Percentiles rank a stretch among this genome's conserved stretches.
These are phyloP conservation scores for Lodderomyces oxycetoniae DNA, from an alignment of 1,139 yeast species.

Conservation along the genomic window DNA sequence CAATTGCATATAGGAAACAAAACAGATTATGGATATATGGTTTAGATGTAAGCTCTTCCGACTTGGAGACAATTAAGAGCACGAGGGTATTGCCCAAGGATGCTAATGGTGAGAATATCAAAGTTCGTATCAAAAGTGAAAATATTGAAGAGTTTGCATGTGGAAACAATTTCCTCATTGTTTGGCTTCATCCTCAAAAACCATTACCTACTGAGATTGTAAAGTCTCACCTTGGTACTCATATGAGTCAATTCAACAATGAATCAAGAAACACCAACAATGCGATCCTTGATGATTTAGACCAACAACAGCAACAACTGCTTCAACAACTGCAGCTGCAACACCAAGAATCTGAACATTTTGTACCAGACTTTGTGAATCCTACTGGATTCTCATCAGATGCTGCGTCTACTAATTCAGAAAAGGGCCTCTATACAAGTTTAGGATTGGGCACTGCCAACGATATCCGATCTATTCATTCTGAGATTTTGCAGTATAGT, in stretches of 20 bases:
- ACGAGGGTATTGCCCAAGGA: conserved; percentile 5
- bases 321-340: conserved; percentile 2
- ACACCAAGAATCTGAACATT: conserved; percentile 8
- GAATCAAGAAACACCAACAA: conserved; percentile 11
- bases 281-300: conserved; percentile 5
- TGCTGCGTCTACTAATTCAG: conserved; percentile 11
- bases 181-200: conserved; percentile 34
- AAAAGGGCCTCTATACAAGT: conserved; percentile 14
- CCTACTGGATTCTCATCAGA: conserved; percentile 13
- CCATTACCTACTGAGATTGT: conserved; percentile 20
- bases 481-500: conserved; percentile 24
- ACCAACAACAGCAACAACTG: conserved; percentile 1
- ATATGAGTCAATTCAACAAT: conserved; percentile 13
- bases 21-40: conserved; percentile 30
- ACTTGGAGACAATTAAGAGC: conserved; percentile 13
- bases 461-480: conserved; percentile 41
- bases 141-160: conserved; percentile 28
- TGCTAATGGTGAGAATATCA: conserved; percentile 5
- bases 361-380: conserved; percentile 9
- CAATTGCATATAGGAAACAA: conserved; percentile 26
- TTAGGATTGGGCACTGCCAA: conserved; percentile 41
- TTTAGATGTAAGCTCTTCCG: conserved; percentile 20
- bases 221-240: conserved; percentile 11
- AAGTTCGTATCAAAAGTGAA: conserved; percentile 16
- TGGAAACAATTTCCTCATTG: conserved; percentile 28